Evolutionary conservation across 2,329 filamentous ascomycete species (phyloP).

Genomic region (Talaromyces verruculosus): DNA sequence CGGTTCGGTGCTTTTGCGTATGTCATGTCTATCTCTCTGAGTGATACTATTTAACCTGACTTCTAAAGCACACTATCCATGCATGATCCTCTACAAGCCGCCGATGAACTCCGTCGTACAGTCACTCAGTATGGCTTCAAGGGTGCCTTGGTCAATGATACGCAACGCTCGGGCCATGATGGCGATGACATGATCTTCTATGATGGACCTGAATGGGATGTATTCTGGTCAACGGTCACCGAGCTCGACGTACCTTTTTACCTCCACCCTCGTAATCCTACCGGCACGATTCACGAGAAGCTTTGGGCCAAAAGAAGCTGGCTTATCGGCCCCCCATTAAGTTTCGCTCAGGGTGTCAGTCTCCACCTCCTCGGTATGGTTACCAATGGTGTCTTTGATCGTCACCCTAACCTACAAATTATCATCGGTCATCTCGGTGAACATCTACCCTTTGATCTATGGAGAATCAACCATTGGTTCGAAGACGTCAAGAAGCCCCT

Average conservation of each 20-base stretch:
- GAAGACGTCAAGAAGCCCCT: constrained; percentile 29
- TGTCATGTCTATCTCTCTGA: neutral
- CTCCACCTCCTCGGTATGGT: constrained; percentile 32
- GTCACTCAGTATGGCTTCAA: constrained; percentile 58
- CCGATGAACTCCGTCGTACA: constrained; percentile 26
- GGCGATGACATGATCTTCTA: constrained; percentile 61
- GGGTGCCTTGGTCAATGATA: constrained; percentile 59
- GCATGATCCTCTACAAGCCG: constrained; percentile 30
- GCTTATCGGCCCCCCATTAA: constrained; percentile 29
- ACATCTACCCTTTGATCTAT: constrained; percentile 28
- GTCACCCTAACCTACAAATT: constrained; percentile 29
- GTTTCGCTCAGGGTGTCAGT: constrained; percentile 30
- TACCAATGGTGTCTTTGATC: constrained; percentile 31
- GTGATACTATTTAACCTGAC: neutral
- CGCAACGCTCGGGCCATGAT: constrained; percentile 54
- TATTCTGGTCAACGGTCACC: constrained; percentile 30
- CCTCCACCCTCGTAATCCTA: constrained; percentile 37
- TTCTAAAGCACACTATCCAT: constrained; percentile 22
- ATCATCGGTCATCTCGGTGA: constrained; percentile 31
- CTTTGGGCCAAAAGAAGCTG: constrained; percentile 29
- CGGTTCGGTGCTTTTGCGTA: constrained; percentile 22
- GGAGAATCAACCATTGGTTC: constrained; percentile 34
- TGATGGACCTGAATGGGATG: constrained; percentile 53
- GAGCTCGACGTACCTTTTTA: constrained; percentile 31
- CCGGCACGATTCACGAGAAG: constrained; percentile 37